Conservation (phyloP, 257 asterid genomes). For the Penstemon newberryi region DNA sequence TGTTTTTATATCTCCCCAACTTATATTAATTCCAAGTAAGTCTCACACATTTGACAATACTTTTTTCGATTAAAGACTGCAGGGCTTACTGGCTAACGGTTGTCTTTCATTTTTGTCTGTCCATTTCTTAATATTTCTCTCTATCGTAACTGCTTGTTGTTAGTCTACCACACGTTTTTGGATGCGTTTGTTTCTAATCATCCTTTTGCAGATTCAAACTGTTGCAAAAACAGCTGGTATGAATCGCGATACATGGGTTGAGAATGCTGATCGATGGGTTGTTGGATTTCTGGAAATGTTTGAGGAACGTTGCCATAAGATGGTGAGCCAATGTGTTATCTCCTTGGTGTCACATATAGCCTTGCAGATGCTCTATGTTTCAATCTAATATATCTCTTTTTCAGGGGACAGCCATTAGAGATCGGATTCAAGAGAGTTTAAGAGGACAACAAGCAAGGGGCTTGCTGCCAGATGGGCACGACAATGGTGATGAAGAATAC, state of each 20-base stretch:
- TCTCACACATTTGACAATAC: too few relatives aligned
- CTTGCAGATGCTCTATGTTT: background rate
- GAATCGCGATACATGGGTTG: slow-evolving; percentile 65
- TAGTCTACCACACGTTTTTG: background rate
- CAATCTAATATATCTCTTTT: slow-evolving; percentile 7
- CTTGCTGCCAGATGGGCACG: slow-evolving; percentile 35
- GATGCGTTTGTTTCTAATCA: background rate
- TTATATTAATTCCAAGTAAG: too few relatives aligned
- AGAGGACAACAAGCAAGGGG: slow-evolving; percentile 46
- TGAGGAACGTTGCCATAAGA: slow-evolving; percentile 77
- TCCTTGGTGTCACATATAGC: background rate
- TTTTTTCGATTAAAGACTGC: background rate
- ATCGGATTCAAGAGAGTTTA: slow-evolving; percentile 61
- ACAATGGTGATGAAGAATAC: slow-evolving; percentile 40
- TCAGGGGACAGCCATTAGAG: slow-evolving; percentile 70
- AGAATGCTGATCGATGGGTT: slow-evolving; percentile 75
- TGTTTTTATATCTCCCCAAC: too few relatives aligned
- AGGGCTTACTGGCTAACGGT: background rate
- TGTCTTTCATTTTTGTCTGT: background rate
- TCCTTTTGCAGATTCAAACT: slow-evolving; percentile 57
- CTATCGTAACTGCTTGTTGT: background rate
- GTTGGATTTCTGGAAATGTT: slow-evolving; percentile 80
- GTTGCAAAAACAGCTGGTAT: slow-evolving; percentile 69
- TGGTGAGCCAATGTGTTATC: slow-evolving; percentile 42
- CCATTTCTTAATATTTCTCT: too few relatives aligned